Evolutionary conservation across 176 grass and related monocot species (phyloP).

Genomic region (Ensete ventricosum): DNA sequence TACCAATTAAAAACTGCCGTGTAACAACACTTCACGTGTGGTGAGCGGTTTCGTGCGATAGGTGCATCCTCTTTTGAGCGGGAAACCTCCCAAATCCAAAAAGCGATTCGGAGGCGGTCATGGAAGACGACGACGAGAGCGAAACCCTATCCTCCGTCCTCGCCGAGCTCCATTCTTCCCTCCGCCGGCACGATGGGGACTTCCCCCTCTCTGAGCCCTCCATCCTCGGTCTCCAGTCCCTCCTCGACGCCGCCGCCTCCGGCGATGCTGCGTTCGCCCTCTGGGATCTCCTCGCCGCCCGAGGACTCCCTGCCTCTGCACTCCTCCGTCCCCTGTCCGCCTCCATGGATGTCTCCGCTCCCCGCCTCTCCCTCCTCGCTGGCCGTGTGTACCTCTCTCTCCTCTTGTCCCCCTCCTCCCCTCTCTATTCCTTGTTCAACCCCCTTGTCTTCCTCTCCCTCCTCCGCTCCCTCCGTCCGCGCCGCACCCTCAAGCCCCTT

Average conservation of each 20-base stretch:
- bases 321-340: conserved; percentile 32
- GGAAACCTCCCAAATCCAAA: neutral
- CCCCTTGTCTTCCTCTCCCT: conserved; percentile 63
- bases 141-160: conserved; percentile 36
- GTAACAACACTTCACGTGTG: too few relatives aligned
- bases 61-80: neutral
- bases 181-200: conserved; percentile 14
- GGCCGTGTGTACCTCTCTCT: conserved; percentile 39
- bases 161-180: conserved; percentile 43
- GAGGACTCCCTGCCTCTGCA: conserved; percentile 19
- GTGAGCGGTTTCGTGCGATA: too few relatives aligned
- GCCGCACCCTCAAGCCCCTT: conserved; percentile 26
- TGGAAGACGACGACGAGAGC: conserved; percentile 24
- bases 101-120: neutral
- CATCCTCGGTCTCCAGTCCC: conserved; percentile 26
- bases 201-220: conserved; percentile 28
- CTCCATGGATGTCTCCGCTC: conserved; percentile 19
- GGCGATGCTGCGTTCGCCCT: neutral
- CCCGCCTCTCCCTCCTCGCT: conserved; percentile 33
- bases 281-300: conserved; percentile 27
- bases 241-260: conserved; percentile 8
- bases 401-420: conserved; percentile 34
- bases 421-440: conserved; percentile 46
- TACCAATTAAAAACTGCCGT: too few relatives aligned
- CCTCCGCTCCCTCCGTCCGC: conserved; percentile 43